phyloP scores from a whole-genome alignment of 495 filamentous ascomycete species.

The Podospora pseudocomata region DNA sequence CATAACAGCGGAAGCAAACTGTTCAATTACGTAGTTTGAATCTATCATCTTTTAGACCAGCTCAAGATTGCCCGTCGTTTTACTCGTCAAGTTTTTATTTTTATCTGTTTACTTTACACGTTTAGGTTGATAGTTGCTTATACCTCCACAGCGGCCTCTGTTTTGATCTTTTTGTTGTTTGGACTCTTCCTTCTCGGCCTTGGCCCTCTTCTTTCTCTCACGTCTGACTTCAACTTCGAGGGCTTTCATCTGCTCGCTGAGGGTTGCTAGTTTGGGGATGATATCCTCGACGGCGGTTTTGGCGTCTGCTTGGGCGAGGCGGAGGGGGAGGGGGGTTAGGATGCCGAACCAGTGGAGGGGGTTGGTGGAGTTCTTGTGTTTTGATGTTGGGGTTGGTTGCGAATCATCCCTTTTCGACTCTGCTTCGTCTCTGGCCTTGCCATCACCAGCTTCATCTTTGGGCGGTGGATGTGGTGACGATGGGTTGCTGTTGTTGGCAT shows the following conservation, averaged over 20 bases:
- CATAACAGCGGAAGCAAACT: too few species aligned
- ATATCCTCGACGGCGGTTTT: constrained; percentile 43
- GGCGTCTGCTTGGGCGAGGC: constrained; percentile 53
- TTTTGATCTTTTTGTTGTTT: constrained; percentile 10
- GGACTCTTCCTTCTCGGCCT: constrained; percentile 34
- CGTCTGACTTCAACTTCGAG: constrained; percentile 51
- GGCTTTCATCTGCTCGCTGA: constrained; percentile 45
- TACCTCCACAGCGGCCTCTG: constrained; percentile 2
- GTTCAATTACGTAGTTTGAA: too few species aligned
- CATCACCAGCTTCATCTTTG: background rate
- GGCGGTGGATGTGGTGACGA: too few species aligned
- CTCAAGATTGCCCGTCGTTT: too few species aligned
- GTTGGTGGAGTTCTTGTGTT: constrained; percentile 33
- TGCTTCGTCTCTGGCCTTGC: background rate
- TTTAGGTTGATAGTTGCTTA: too few species aligned
- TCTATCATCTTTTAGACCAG: too few species aligned
- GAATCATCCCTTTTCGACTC: constrained; percentile 2
- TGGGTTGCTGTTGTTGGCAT: background rate
- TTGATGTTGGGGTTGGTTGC: too few species aligned
- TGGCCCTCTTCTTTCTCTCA: constrained; percentile 48
- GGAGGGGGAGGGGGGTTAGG: constrained; percentile 57
- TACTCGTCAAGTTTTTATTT: too few species aligned
- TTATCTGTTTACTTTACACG: too few species aligned
- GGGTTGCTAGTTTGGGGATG: constrained; percentile 43
- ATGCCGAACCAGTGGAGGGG: constrained; percentile 71